These are phyloP conservation scores for Exsudoporus floridanus DNA, from an alignment of 1,284 basidiomycete genomes.

Conservation along the genomic window DNA sequence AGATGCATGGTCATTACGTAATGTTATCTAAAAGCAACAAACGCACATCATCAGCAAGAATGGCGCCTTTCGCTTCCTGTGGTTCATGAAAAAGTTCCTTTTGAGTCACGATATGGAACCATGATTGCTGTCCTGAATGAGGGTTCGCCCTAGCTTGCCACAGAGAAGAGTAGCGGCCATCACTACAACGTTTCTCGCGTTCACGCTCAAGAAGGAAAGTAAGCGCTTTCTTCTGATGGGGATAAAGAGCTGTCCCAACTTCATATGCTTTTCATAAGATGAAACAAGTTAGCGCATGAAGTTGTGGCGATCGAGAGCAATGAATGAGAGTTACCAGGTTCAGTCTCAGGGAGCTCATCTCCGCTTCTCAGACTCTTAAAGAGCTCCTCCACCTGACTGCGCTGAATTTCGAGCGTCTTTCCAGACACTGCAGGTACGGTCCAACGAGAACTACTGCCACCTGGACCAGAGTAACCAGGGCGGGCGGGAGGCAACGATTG, in stretches of 20 bases:
- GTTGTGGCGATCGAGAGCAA: constrained; percentile 8
- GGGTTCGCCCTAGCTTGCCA: constrained; percentile 69
- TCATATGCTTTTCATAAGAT: constrained; percentile 56
- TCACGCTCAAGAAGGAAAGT: constrained; percentile 97
- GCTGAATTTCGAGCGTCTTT: constrained; percentile 88
- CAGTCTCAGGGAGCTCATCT: constrained; percentile 83
- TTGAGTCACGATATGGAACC: constrained; percentile 87
- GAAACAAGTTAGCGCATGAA: constrained; percentile 19
- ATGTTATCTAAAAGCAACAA: constrained; percentile 11
- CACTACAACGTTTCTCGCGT: constrained; percentile 56
- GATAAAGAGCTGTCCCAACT: constrained; percentile 88
- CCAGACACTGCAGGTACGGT: constrained; percentile 57
- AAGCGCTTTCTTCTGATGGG: constrained; percentile 97
- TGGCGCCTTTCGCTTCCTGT: constrained; percentile 81
- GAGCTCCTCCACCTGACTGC: constrained; percentile 90
- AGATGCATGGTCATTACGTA: constrained; percentile 18
- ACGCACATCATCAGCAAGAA: constrained; percentile 91
- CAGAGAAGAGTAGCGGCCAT: constrained; percentile 66
- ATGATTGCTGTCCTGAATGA: constrained; percentile 50
- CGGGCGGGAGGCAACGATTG: constrained; percentile 43
- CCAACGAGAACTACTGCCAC: constrained; percentile 53
- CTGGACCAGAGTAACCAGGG: constrained; percentile 42
- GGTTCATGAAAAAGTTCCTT: constrained; percentile 70
- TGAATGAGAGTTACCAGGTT: constrained; percentile 62
- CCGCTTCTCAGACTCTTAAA: constrained; percentile 88